phyloP scores from a whole-genome alignment of 108 stramenopile species.

The Poteriospumella lacustris region DNA sequence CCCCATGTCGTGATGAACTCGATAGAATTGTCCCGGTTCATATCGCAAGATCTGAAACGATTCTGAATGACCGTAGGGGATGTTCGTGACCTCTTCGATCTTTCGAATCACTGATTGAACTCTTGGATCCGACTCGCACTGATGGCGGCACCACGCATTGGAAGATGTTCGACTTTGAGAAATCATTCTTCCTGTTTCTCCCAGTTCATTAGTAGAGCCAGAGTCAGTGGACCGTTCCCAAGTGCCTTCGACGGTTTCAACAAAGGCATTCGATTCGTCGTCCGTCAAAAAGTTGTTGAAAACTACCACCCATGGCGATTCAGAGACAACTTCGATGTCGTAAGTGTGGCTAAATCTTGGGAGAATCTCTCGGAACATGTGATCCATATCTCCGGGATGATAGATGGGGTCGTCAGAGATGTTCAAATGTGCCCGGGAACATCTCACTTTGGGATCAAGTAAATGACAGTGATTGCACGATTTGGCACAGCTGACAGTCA shows the following conservation, averaged over 20 bases:
- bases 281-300: slow-evolving; percentile 18
- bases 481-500: slow-evolving; percentile 8
- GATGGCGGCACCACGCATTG: slow-evolving; percentile 15
- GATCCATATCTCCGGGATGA: slow-evolving; percentile 13
- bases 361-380: not conserved
- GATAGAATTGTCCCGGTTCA: slow-evolving; percentile 19
- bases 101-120: not conserved
- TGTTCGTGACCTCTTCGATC: not conserved
- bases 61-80: not conserved
- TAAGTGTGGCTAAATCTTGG: not conserved
- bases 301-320: slow-evolving; percentile 1
- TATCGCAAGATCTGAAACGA: slow-evolving; percentile 2
- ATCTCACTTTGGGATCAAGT: slow-evolving; percentile 25
- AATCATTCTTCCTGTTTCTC: slow-evolving; percentile 14
- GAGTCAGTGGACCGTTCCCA: slow-evolving; percentile 9
- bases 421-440: slow-evolving; percentile 10
- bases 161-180: not conserved
- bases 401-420: not conserved
- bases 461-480: slow-evolving; percentile 17
- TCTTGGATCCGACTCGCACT: not conserved
- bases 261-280: not conserved
- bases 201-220: not conserved
- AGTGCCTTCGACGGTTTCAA: not conserved
- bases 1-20: slow-evolving; percentile 5
- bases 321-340: not conserved